A percentile compares a stretch with the other conserved stretches of the same genome.
These are phyloP conservation scores for Phytophthora tubulina DNA, from an alignment of 352 stramenopile species.

Conservation along the genomic window DNA sequence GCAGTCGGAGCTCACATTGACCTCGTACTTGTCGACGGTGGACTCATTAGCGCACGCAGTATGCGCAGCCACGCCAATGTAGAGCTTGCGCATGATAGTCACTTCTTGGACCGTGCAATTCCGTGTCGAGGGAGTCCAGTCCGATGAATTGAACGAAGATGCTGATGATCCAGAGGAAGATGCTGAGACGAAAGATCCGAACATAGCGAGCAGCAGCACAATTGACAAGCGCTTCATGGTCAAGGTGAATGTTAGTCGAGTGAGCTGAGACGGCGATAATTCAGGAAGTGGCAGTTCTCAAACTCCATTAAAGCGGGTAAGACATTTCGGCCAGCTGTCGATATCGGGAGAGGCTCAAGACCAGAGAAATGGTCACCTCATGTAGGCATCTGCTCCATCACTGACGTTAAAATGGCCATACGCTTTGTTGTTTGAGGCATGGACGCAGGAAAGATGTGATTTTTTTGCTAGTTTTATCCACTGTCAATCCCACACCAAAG, in stretches of 20 bases:
- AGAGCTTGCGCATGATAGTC: constrained; percentile 19
- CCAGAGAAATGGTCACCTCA: not conserved
- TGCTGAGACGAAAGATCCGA: not conserved
- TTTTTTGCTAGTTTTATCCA: not conserved
- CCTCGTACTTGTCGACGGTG: constrained; percentile 18
- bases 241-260: not conserved
- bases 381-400: constrained; percentile 1
- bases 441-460: not conserved
- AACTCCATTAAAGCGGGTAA: not conserved
- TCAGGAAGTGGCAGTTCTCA: not conserved
- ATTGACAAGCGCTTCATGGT: not conserved
- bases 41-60: constrained; percentile 16
- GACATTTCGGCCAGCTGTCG: constrained; percentile 11
- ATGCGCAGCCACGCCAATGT: constrained; percentile 12
- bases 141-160: not conserved
- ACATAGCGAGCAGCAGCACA: not conserved
- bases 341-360: constrained; percentile 6
- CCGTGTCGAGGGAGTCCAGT: constrained; percentile 9
- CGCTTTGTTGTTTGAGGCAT: not conserved
- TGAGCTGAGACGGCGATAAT: not conserved
- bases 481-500: constrained; percentile 5
- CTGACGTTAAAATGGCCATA: not conserved
- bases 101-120: constrained; percentile 18
- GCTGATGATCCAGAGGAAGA: not conserved
- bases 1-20: constrained; percentile 11